Evolutionary conservation across 2,329 filamentous ascomycete genomes (phyloP), one percentile per base, ranked within the genome.

Genomic region (Calonectria pteridis): DNA sequence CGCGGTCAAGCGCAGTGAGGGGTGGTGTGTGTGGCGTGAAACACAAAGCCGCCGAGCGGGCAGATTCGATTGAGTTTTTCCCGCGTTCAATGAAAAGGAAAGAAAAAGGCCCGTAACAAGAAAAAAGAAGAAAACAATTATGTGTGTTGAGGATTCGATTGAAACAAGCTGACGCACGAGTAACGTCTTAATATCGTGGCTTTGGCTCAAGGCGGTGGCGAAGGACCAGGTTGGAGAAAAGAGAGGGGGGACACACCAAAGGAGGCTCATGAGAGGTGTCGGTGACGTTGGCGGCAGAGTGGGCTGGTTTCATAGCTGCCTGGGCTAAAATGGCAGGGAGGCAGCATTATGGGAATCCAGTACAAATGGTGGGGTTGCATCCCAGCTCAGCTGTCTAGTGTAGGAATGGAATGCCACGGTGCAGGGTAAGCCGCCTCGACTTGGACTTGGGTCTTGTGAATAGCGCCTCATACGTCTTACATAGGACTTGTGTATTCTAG

Each of bases 231-330:
- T 68, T 68, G 51, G 33, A 55, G 58, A 37, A 65, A 65, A 16
- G 33, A 46, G 58, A 53, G 53, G 73, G 62, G 63, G 29, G n/a
- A n/a, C n/a, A n/a, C n/a, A n/a, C n/a, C 46, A 16, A 49, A 43
- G 40, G 67, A 65, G 67, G 62, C 37, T 53, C 64, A 53, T 53
- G 49, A 20, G 50, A 70, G 71, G 75, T 75, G 73, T 71, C 67
- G 77, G 79, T 81, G 79, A 80, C 79, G 79, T 80, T 79, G 64
- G 69, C 64, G 72, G 68, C 64, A 69, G 72, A 63, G 69, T 73
- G 68, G 74, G 67, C 55, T 76, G 67, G 78, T 80, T 80, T 80
- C 77, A 78, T 59, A 79, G 76, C 71, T 78, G 78, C 76, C 78
- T 77, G 76, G 77, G 75, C 76, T 78, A 78, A 79, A 76, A 78